Conservation (phyloP, 73 alveolate species). For the Paramecium pentaurelia region DNA sequence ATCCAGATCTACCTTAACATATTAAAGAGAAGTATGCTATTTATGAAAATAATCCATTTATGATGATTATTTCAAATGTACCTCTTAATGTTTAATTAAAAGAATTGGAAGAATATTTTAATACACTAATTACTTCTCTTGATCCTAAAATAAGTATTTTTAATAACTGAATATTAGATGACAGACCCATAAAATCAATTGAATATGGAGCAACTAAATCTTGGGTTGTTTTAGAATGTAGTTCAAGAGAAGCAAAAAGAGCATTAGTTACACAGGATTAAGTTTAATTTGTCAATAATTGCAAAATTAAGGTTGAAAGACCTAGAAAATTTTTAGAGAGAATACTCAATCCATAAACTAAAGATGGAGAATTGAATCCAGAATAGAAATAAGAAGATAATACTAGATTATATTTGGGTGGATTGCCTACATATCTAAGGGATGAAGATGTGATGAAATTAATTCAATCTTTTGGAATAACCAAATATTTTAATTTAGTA, state of each 20-base stretch:
- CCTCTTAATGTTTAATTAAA: conserved; percentile 11
- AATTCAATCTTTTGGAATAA: conserved; percentile 88
- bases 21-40: conserved; percentile 42
- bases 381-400: conserved; percentile 63
- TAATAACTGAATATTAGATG: neutral
- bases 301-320: conserved; percentile 26
- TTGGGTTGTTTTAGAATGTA: conserved; percentile 45
- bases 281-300: conserved; percentile 21
- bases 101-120: conserved; percentile 41
- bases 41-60: conserved; percentile 41
- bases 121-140: neutral
- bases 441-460: conserved; percentile 87
- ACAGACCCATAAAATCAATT: conserved; percentile 12
- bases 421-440: conserved; percentile 81
- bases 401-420: conserved; percentile 88
- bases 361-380: conserved; percentile 28
- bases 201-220: conserved; percentile 49
- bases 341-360: conserved; percentile 23
- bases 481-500: conserved; percentile 83
- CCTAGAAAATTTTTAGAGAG: conserved; percentile 55
- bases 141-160: conserved; percentile 22
- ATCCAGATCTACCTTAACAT: conserved; percentile 33
- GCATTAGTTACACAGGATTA: neutral
- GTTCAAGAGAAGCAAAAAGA: neutral
- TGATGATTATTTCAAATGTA: conserved; percentile 33